phyloP scores from a whole-genome alignment of 768 basidiomycete genomes.

The Rubroboletus satanas region DNA sequence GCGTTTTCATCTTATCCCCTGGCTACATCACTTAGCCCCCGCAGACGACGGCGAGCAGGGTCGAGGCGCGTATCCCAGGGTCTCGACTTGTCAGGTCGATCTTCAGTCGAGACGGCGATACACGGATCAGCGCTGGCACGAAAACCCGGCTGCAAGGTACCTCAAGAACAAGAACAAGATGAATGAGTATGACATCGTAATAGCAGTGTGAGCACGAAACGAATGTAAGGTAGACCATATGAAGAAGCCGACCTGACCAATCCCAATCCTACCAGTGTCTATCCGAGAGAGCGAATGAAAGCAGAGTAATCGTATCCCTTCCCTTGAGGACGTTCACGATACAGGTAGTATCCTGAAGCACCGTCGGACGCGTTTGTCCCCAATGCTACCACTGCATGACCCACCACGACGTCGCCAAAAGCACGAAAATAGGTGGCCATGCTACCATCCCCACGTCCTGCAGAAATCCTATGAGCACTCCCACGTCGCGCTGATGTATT shows the following conservation, averaged over 20 bases:
- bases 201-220: background rate
- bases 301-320: background rate
- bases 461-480: conserved; percentile 28
- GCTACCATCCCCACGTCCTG: conserved; percentile 33
- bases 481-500: conserved; percentile 16
- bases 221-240: background rate
- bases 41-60: background rate
- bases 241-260: background rate
- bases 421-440: conserved; percentile 35
- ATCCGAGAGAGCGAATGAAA: background rate
- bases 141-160: background rate
- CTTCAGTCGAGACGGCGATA: background rate
- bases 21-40: background rate
- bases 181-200: background rate
- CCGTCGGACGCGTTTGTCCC: background rate
- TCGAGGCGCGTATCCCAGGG: background rate
- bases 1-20: background rate
- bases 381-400: conserved; percentile 22
- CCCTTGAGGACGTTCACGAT: background rate
- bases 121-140: conserved; percentile 1
- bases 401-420: conserved; percentile 35
- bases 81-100: background rate
- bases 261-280: background rate
- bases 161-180: background rate
- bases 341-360: background rate